A percentile compares a stretch with the other conserved stretches of the same genome.
Conservation (phyloP, 805 yeast species). For the Limtongia smithiae region DNA sequence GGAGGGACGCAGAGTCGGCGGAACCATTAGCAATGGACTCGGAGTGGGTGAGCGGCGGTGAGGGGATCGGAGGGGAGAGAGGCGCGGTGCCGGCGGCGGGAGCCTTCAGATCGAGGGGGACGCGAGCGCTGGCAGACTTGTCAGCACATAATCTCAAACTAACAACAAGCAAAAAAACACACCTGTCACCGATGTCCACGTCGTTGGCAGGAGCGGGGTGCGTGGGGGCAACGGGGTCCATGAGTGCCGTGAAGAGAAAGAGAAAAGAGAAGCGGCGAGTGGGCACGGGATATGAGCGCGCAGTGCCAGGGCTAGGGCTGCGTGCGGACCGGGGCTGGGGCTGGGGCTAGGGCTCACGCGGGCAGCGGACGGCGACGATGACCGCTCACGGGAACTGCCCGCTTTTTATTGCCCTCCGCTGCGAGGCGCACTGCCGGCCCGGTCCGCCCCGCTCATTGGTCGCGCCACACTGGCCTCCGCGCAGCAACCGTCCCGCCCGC, state of each 20-base stretch:
- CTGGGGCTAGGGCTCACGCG: no score
- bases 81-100: slow-evolving; percentile 21
- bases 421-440: no score
- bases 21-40: background rate
- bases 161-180: background rate
- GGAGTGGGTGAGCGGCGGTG: slow-evolving; percentile 25
- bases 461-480: no score
- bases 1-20: background rate
- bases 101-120: background rate
- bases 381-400: no score
- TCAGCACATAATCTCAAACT: background rate
- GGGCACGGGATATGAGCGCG: slow-evolving; percentile 2
- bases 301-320: slow-evolving; percentile 14
- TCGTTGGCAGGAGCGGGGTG: slow-evolving; percentile 1
- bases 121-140: background rate
- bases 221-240: slow-evolving; percentile 15
- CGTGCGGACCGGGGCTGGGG: no score
- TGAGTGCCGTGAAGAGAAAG: slow-evolving; percentile 10
- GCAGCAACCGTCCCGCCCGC: no score
- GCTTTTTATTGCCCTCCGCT: no score
- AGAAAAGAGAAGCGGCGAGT: slow-evolving; percentile 1
- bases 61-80: slow-evolving; percentile 28
- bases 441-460: no score
- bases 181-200: no score
- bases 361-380: no score